These are phyloP conservation scores for Arthrobotrys entomopaga DNA, from an alignment of 2,329 filamentous ascomycete species.

Conservation along the genomic window DNA sequence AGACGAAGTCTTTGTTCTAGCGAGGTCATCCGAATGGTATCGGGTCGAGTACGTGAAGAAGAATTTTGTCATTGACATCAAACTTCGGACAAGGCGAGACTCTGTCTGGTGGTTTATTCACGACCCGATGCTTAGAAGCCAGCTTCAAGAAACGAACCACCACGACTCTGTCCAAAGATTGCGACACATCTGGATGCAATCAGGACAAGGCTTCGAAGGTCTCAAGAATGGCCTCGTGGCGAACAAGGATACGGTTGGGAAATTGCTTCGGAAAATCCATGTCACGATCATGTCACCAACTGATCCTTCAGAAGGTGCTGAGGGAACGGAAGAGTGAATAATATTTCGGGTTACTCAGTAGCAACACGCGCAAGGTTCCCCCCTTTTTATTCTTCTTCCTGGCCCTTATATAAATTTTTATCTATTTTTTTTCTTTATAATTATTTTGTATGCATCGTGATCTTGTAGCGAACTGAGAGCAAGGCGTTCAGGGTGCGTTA, in stretches of 20 bases:
- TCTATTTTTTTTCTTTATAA: constrained; percentile 12
- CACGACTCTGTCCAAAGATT: constrained; percentile 55
- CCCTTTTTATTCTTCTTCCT: not conserved
- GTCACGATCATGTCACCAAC: constrained; percentile 51
- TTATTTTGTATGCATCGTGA: constrained; percentile 40
- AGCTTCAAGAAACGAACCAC: constrained; percentile 51
- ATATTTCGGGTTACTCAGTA: constrained; percentile 15
- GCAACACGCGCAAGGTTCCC: not conserved
- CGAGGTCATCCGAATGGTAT: constrained; percentile 70
- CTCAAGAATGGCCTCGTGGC: constrained; percentile 59
- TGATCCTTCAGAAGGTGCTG: constrained; percentile 14
- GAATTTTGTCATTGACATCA: constrained; percentile 67
- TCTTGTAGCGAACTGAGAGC: constrained; percentile 53
- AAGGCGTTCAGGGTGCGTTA: constrained; percentile 53
- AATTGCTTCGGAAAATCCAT: constrained; percentile 58
- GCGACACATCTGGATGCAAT: constrained; percentile 57
- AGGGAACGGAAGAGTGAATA: constrained; percentile 23
- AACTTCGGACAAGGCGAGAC: constrained; percentile 66
- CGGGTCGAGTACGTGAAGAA: constrained; percentile 67
- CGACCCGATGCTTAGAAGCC: constrained; percentile 56
- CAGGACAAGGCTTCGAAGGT: constrained; percentile 58
- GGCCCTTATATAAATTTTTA: constrained; percentile 12
- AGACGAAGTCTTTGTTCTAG: constrained; percentile 67
- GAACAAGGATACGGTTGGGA: constrained; percentile 57
- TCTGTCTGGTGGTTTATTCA: constrained; percentile 68